Evolutionary conservation across 2,329 filamentous ascomycete genomes (phyloP).

Genomic region (Penicillium freii): DNA sequence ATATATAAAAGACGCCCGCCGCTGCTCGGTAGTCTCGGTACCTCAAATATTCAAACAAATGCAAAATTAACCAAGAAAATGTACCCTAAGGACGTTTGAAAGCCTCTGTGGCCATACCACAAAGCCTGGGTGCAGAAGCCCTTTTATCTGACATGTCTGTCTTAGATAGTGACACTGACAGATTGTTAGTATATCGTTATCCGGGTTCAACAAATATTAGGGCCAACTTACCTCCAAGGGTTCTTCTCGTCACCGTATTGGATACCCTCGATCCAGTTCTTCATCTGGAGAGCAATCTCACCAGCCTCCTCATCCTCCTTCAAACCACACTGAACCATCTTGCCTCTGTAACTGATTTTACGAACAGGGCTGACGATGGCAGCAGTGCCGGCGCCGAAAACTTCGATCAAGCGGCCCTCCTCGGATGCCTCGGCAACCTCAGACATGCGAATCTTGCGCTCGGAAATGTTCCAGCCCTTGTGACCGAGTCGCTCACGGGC

Average conservation of each 20-base stretch:
- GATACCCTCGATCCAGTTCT: constrained; percentile 92
- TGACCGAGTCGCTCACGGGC: constrained; percentile 79
- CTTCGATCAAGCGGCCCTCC: constrained; percentile 85
- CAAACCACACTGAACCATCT: constrained; percentile 78
- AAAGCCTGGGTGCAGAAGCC: neutral
- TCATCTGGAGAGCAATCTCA: constrained; percentile 80
- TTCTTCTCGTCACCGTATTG: constrained; percentile 94
- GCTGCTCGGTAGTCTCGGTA: neutral
- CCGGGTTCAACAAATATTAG: neutral
- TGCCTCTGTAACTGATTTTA: constrained; percentile 82
- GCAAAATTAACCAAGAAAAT: constrained; percentile 1
- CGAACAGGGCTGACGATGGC: constrained; percentile 90
- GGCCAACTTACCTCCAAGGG: constrained; percentile 71
- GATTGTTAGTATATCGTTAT: neutral
- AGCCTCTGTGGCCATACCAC: neutral
- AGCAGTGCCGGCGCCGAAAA: constrained; percentile 90
- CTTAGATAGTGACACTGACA: constrained; percentile 22
- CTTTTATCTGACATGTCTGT: neutral
- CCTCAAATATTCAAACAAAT: neutral
- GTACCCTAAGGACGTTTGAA: neutral
- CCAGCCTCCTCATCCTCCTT: constrained; percentile 80
- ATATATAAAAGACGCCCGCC: constrained; percentile 3
- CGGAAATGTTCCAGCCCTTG: constrained; percentile 82
- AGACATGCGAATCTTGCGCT: constrained; percentile 89
- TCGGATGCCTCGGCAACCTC: constrained; percentile 77